Conservation (phyloP, 768 basidiomycete genomes). For the Hygrophoropsis aurantiaca region DNA sequence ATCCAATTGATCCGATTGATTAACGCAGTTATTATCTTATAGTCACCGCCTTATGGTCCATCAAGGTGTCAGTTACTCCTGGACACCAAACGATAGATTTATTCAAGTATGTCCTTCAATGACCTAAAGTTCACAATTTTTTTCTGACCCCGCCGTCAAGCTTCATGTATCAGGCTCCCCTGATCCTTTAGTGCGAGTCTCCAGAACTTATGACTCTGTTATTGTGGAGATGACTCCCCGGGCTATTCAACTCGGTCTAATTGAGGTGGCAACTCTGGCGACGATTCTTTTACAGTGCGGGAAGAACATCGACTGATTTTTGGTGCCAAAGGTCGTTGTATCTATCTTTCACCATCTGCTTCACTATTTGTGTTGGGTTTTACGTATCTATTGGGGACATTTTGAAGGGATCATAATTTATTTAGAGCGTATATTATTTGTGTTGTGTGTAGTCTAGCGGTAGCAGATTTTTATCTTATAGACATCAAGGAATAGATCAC, state of each 20-base stretch:
- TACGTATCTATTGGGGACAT: too few species aligned
- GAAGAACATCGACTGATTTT: constrained; percentile 54
- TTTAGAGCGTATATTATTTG: too few species aligned
- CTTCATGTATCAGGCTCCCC: constrained; percentile 42
- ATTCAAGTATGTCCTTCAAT: constrained; percentile 45
- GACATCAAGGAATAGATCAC: too few species aligned
- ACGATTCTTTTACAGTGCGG: constrained; percentile 59
- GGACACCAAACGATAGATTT: constrained; percentile 53
- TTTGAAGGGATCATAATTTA: neutral
- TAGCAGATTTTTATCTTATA: too few species aligned
- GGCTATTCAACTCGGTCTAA: constrained; percentile 52
- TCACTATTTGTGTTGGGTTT: too few species aligned
- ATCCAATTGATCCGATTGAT: neutral
- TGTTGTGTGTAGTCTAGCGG: too few species aligned
- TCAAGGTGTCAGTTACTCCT: constrained; percentile 49
- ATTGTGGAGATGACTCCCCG: constrained; percentile 56
- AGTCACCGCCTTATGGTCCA: constrained; percentile 53
- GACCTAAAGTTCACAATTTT: neutral
- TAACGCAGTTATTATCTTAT: neutral
- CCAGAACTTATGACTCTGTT: constrained; percentile 42
- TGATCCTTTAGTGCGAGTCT: constrained; percentile 51
- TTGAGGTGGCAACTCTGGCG: constrained; percentile 52
- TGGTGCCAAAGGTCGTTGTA: neutral
- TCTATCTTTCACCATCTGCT: too few species aligned
- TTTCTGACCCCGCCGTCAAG: constrained; percentile 29